These are phyloP conservation scores for Scopulariopsis brevicaulis DNA, from an alignment of 2,329 filamentous ascomycete genomes.

Conservation along the genomic window DNA sequence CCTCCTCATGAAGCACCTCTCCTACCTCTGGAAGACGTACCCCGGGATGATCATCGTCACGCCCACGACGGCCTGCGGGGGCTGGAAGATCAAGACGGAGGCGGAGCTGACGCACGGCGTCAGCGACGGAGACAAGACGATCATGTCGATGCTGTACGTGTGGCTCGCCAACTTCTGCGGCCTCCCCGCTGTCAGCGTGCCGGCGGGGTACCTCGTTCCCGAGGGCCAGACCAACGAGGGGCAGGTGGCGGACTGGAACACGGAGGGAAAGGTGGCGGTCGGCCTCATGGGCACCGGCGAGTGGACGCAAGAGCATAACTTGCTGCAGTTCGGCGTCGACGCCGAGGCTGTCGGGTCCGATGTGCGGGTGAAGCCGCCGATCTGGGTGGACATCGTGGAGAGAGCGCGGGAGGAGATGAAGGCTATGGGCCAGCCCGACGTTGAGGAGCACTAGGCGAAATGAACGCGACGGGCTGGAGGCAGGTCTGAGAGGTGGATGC, in stretches of 20 bases:
- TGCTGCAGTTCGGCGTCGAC: slow-evolving; percentile 36
- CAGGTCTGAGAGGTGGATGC: background rate
- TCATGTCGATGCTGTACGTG: slow-evolving; percentile 35
- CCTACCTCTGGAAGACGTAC: slow-evolving; percentile 50
- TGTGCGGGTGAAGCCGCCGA: slow-evolving; percentile 19
- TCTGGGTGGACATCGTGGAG: slow-evolving; percentile 33
- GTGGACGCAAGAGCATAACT: slow-evolving; percentile 37
- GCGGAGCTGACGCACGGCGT: slow-evolving; percentile 27
- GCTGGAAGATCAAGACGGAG: slow-evolving; percentile 26
- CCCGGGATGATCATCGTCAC: slow-evolving; percentile 62
- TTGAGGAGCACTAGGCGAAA: background rate
- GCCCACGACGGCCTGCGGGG: slow-evolving; percentile 47
- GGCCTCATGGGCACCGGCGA: slow-evolving; percentile 44
- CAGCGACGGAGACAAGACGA: slow-evolving; percentile 32
- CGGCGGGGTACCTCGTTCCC: slow-evolving; percentile 30
- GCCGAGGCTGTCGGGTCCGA: slow-evolving; percentile 27
- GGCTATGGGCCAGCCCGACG: background rate
- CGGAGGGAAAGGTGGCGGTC: slow-evolving; percentile 31
- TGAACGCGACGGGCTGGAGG: background rate
- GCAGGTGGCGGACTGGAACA: slow-evolving; percentile 17
- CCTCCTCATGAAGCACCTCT: slow-evolving; percentile 60
- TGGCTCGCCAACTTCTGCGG: slow-evolving; percentile 41
- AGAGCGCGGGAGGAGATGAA: slow-evolving; percentile 15
- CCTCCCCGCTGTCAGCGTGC: slow-evolving; percentile 30
- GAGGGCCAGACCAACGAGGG: slow-evolving; percentile 18